These are phyloP conservation scores for Podochytrium sp. DNA, from an alignment of 192 early-diverging fungal species.

Conservation along the genomic window DNA sequence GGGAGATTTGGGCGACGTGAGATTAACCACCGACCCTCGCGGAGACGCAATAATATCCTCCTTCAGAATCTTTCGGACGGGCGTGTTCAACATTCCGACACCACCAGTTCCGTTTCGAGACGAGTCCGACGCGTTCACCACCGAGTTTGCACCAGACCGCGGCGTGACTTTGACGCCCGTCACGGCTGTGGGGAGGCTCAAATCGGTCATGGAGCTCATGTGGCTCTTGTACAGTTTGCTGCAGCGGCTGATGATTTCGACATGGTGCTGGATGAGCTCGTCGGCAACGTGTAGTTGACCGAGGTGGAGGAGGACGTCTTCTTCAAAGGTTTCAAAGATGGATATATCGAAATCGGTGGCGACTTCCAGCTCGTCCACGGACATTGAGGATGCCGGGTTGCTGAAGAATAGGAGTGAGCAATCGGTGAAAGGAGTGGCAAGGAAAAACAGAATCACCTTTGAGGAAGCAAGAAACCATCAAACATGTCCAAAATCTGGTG, in stretches of 20 bases:
- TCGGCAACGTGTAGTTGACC: conserved; percentile 67
- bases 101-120: background rate
- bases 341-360: conserved; percentile 80
- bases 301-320: conserved; percentile 69
- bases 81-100: background rate
- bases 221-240: conserved; percentile 23
- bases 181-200: background rate
- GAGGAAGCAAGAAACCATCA: conserved; percentile 61
- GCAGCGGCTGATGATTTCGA: conserved; percentile 17
- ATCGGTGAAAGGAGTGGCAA: background rate
- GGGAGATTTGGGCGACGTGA: background rate
- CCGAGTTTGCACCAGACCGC: background rate
- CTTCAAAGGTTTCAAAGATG: conserved; percentile 65
- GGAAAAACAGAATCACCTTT: conserved; percentile 49
- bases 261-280: conserved; percentile 50
- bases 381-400: conserved; percentile 50
- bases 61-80: background rate
- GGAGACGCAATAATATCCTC: background rate
- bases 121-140: background rate
- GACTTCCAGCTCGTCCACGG: conserved; percentile 63
- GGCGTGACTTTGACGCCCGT: background rate
- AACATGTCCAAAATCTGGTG: conserved; percentile 61
- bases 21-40: background rate
- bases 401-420: conserved; percentile 27
- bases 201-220: conserved; percentile 22